Evolutionary conservation across 1,284 basidiomycete species (phyloP).

Genomic region (Tylopilus sp.): DNA sequence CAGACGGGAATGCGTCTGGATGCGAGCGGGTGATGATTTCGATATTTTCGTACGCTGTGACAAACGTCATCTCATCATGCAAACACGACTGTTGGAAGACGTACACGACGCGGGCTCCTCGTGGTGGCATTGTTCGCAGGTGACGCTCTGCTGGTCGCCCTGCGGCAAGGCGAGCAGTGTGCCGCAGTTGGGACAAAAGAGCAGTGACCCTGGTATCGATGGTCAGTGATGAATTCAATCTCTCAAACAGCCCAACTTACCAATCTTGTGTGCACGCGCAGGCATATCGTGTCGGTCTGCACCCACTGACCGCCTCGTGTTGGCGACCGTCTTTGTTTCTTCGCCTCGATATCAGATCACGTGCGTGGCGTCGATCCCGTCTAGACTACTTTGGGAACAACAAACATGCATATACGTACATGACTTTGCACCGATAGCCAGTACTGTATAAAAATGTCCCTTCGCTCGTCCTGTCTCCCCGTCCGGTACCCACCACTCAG

Average conservation of each 20-base stretch:
- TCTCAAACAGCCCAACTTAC: slow-evolving; percentile 11
- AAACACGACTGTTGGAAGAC: slow-evolving; percentile 26
- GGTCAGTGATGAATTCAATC: slow-evolving; percentile 6
- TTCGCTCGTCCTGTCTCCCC: not conserved
- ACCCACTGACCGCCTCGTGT: slow-evolving; percentile 13
- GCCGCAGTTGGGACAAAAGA: slow-evolving; percentile 93
- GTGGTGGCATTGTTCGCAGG: slow-evolving; percentile 86
- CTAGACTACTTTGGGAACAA: slow-evolving; percentile 14
- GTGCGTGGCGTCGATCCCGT: slow-evolving; percentile 16
- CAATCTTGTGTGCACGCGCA: slow-evolving; percentile 28
- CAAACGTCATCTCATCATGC: not conserved
- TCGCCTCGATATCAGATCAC: slow-evolving; percentile 8
- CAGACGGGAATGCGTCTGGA: slow-evolving; percentile 91
- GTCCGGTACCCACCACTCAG: slow-evolving; percentile 20
- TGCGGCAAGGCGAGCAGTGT: slow-evolving; percentile 83
- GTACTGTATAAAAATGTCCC: slow-evolving; percentile 16
- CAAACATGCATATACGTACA: slow-evolving; percentile 6
- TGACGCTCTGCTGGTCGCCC: slow-evolving; percentile 73
- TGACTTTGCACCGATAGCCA: not conserved
- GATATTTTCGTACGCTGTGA: slow-evolving; percentile 87
- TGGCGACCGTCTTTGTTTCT: slow-evolving; percentile 13
- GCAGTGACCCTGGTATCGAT: slow-evolving; percentile 66
- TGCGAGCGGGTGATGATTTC: slow-evolving; percentile 89
- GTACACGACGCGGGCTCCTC: slow-evolving; percentile 84
- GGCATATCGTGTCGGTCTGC: slow-evolving; percentile 17